Evolutionary conservation across 768 basidiomycete species (phyloP), one percentile per base, ranked within the genome.

Genomic region (Lyophyllum shimeji): DNA sequence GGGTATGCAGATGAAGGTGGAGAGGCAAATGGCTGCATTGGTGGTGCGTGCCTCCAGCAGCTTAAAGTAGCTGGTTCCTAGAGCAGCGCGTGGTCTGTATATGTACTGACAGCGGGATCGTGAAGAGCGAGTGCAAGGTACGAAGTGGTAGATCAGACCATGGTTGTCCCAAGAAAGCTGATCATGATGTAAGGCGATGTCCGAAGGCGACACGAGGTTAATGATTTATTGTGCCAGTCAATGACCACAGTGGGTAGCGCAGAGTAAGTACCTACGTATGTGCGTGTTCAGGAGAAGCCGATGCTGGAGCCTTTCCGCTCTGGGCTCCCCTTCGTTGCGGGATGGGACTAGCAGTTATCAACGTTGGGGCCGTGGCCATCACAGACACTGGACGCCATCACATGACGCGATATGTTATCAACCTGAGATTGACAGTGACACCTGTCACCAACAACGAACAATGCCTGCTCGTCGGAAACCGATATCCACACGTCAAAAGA

Each of bases 401-500:
- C 40, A 34, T 37, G 33, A 39, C 23, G 9, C 47, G 29, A 42
- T 44, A 24, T 11, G 23, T 31, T 49, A 44, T 40, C 5, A 29
- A n/a, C 31, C 31, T 37, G 7, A 37, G 7, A 6, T 37, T 27
- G 20, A 42, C 44, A 31, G 11, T 50, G 18, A n/a, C 21, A 18
- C 20, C 33, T 18, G 21, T 31, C 29, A 29, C 9, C 29, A 29
- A 29, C 29, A 29, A 29, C 29, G 9, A 37, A 37, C 34, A 13
- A 77, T 77, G 76, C 74, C 70, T 60, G 73, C 69, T 60, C 78
- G 82, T 37, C 72, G 73, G 46, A 81, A 79, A 63, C 77, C 84
- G n/a, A 76, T 74, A 9, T 89, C 87, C 0, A 79, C 78, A 39
- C 89, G 85, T 53, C 78, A 88, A 63, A 86, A 85, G 61, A 91